Evolutionary conservation across 148 eudicot genomes (phyloP).

Genomic region (Rhododendron mucronatum): DNA sequence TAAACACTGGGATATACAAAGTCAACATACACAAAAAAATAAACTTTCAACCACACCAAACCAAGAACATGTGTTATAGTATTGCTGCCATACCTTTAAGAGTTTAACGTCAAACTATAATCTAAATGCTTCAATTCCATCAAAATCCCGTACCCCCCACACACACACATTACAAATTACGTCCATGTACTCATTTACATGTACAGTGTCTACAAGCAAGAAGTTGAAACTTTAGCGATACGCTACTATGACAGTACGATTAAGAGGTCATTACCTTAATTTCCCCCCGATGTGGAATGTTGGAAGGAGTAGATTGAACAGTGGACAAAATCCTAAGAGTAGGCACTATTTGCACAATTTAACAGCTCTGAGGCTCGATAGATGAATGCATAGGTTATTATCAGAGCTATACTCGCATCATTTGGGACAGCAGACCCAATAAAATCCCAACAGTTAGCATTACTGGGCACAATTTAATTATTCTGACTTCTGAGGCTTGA

Average conservation of each 20-base stretch:
- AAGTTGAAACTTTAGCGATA: not conserved
- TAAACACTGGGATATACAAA: not conserved
- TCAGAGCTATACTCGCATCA: not conserved
- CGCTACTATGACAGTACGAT: not conserved
- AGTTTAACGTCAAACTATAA: not conserved
- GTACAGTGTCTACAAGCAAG: not conserved
- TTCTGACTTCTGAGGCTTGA: not conserved
- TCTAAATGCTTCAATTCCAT: not conserved
- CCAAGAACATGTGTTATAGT: not conserved
- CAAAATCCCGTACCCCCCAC: not conserved
- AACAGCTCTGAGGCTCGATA: not conserved
- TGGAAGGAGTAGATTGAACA: not conserved
- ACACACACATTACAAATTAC: not conserved
- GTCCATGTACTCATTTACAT: not conserved
- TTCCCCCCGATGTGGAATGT: not conserved
- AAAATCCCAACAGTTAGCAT: not conserved
- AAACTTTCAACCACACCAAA: conserved; percentile 1
- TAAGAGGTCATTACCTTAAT: not conserved
- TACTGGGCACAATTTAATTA: not conserved
- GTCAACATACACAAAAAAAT: not conserved
- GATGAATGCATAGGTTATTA: not conserved
- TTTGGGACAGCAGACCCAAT: not conserved
- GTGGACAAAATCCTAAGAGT: not conserved
- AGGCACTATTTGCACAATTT: not conserved
- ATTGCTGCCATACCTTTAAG: not conserved